Evolutionary conservation across 306 rosid genomes (phyloP), one percentile per base, ranked within the genome.

Genomic region (Quercus rubra): DNA sequence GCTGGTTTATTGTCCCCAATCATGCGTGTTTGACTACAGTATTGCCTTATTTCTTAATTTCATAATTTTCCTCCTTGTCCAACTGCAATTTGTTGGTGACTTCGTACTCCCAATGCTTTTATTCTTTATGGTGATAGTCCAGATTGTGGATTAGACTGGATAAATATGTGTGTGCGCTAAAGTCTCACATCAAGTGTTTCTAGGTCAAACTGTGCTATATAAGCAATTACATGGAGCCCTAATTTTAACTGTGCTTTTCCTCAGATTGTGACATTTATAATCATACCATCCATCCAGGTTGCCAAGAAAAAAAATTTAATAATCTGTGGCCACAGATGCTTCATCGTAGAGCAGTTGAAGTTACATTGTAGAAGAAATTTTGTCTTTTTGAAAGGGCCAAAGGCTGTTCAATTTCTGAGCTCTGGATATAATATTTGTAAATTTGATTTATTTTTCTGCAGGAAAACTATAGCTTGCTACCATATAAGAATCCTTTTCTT

Each of bases 371-470:
- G 77, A 72, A 23, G 10, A 63, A 62, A 52, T 19, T 14, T n/a
- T 73, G 55, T 63, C 5, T 64, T 43, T 75, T 70, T 74, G 71
- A 74, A 75, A 18, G 19, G 43, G 63, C 74, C 70, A 69, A 27
- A 64, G n/a, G 70, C 25, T 46, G 23, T 70, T 15, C 70, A 68
- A 14, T 67, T 43, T 25, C 51, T 33, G 57, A 21, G 74, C 71
- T 52, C 66, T 59, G 6, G 57, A 63, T 63, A 28, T 14, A 15
- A 63, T 63, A 0, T 59, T 19, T 19, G 38, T 68, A 8, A 68
- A 33, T 33, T 68, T 64, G 31, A 64, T 49, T 49, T 49, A 15
- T 18, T 64, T 64, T 64, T 19, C 20, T 64, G 46, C 33, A 6
- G 21, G 43, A 64, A 30, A 15, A 28, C 33, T 64, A 28, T 30